Evolutionary conservation across 2,329 filamentous ascomycete genomes (phyloP).

Genomic region (Penicillium sp.): DNA sequence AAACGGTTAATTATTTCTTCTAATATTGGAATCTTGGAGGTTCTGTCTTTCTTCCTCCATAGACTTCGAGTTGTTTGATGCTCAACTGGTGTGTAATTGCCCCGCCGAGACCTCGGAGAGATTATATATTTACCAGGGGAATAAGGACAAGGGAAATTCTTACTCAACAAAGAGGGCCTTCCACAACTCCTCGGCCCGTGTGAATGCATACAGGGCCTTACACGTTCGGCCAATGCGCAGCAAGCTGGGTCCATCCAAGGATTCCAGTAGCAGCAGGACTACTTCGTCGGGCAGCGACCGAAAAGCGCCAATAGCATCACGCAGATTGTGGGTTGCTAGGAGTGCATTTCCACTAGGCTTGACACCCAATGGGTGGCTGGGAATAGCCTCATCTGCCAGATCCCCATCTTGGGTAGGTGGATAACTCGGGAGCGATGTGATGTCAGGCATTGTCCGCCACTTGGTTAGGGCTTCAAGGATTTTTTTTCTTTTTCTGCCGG

Average conservation of each 20-base stretch:
- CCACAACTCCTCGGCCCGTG: slow-evolving; percentile 83
- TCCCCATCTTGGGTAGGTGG: slow-evolving; percentile 18
- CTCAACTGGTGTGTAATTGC: not conserved
- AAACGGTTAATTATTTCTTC: slow-evolving; percentile 4
- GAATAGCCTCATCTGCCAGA: slow-evolving; percentile 54
- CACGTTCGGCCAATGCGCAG: slow-evolving; percentile 71
- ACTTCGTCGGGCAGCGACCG: slow-evolving; percentile 75
- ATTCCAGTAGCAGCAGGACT: slow-evolving; percentile 71
- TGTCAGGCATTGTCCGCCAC: slow-evolving; percentile 33
- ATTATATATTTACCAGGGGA: slow-evolving; percentile 3
- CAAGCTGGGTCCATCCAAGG: slow-evolving; percentile 63
- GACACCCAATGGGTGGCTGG: slow-evolving; percentile 76
- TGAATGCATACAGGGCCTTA: slow-evolving; percentile 83
- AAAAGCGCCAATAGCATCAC: slow-evolving; percentile 64
- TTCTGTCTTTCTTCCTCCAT: no score
- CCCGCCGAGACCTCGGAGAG: not conserved
- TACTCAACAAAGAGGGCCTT: slow-evolving; percentile 80
- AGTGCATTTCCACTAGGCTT: slow-evolving; percentile 86
- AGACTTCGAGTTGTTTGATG: no score
- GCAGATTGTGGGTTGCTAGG: slow-evolving; percentile 64
- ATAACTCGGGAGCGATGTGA: slow-evolving; percentile 29
- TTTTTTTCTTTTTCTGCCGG: slow-evolving; percentile 21
- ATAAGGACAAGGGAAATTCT: slow-evolving; percentile 43
- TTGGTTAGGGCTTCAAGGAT: slow-evolving; percentile 21
- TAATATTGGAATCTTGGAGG: no score